phyloP scores from a whole-genome alignment of 345 rosid species.

The Cochlearia excelsa region DNA sequence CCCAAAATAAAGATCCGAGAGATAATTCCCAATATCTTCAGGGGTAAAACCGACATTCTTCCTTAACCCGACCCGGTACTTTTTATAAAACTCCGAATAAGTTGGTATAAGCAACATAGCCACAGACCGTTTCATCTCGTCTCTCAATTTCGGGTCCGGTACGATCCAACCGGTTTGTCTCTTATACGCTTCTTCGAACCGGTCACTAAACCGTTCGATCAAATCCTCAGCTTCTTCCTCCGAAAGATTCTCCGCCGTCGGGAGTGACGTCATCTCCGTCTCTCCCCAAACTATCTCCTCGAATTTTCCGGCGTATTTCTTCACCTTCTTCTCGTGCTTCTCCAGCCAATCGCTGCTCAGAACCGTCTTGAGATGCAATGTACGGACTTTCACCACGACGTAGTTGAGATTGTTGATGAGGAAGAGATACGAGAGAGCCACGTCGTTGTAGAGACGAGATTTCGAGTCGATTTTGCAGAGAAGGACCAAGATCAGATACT shows the following conservation, averaged over 20 bases:
- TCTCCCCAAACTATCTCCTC: slow-evolving; percentile 67
- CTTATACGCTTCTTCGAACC: slow-evolving; percentile 53
- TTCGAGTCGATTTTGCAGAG: slow-evolving; percentile 77
- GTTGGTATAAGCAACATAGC: slow-evolving; percentile 44
- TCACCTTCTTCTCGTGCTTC: slow-evolving; percentile 53
- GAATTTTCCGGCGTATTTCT: slow-evolving; percentile 55
- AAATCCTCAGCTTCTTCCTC: slow-evolving; percentile 36
- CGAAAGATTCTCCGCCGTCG: slow-evolving; percentile 26
- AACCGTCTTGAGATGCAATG: slow-evolving; percentile 45
- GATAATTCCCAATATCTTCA: slow-evolving; percentile 54
- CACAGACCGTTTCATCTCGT: slow-evolving; percentile 50
- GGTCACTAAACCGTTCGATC: slow-evolving; percentile 48
- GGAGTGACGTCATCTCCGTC: slow-evolving; percentile 49
- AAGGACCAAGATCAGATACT: slow-evolving; percentile 64
- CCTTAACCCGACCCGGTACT: slow-evolving; percentile 29
- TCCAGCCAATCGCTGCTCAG: slow-evolving; percentile 64
- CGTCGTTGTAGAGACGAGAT: slow-evolving; percentile 56
- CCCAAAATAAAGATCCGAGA: slow-evolving; percentile 47
- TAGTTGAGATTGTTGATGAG: slow-evolving; percentile 76
- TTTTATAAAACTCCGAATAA: slow-evolving; percentile 43
- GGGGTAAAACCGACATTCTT: slow-evolving; percentile 54
- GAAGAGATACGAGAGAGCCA: slow-evolving; percentile 63
- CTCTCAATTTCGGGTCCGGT: slow-evolving; percentile 49
- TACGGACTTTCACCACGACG: slow-evolving; percentile 58
- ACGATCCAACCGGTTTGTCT: slow-evolving; percentile 62